phyloP scores from a whole-genome alignment of 2,329 filamentous ascomycete species.

The Nannizzia gypsea region DNA sequence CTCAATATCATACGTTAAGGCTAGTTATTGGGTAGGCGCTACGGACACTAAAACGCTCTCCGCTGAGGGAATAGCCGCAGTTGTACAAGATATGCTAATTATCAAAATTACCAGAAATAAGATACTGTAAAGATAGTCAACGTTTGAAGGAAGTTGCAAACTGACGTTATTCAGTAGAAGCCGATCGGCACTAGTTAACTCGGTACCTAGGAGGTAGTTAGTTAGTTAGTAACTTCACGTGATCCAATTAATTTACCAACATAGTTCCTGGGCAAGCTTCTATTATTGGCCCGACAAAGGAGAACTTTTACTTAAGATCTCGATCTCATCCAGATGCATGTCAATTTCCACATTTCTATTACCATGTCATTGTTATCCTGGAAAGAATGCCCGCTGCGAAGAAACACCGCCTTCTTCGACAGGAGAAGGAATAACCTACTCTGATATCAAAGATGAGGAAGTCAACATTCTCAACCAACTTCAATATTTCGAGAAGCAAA shows the following conservation, averaged over 20 bases:
- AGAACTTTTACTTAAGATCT: too few relatives aligned
- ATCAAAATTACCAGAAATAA: not conserved
- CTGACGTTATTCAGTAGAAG: not conserved
- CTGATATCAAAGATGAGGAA: constrained; percentile 15
- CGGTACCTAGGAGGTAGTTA: too few relatives aligned
- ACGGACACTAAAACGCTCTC: not conserved
- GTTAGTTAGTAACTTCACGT: too few relatives aligned
- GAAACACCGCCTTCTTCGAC: constrained; percentile 13
- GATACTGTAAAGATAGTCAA: not conserved
- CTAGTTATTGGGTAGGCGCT: not conserved
- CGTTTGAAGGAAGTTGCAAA: not conserved
- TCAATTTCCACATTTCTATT: too few relatives aligned
- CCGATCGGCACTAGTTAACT: not conserved
- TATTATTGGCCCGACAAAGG: too few relatives aligned
- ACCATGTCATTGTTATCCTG: too few relatives aligned
- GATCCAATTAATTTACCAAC: too few relatives aligned
- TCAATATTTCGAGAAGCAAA: constrained; percentile 6
- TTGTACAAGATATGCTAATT: not conserved
- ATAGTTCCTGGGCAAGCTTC: too few relatives aligned
- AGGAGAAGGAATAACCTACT: constrained; percentile 17
- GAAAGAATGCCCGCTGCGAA: not conserved
- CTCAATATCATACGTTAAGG: not conserved
- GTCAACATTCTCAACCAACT: constrained; percentile 19
- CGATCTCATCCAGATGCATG: not conserved
- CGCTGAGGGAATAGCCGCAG: not conserved